Percentiles rank a stretch among this genome's conserved stretches.
Conservation (phyloP, 345 rosid species). For the Rubroshorea leprosula region DNA sequence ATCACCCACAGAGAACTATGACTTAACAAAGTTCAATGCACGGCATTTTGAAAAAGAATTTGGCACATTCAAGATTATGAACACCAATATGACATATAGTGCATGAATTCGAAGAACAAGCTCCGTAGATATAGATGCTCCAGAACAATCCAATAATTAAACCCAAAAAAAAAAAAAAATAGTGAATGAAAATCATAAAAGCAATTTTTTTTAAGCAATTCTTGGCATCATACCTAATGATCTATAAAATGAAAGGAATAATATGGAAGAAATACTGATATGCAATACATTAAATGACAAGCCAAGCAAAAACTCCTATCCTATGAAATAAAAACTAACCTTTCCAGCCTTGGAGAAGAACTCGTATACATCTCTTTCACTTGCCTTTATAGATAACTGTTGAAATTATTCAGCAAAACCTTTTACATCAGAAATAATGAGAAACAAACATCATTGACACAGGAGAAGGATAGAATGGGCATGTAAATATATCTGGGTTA, state of each 20-base stretch:
- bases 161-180: conserved; percentile 1
- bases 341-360: conserved; percentile 97
- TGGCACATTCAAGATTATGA: not conserved
- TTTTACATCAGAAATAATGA: conserved; percentile 1
- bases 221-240: not conserved
- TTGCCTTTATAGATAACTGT: conserved; percentile 90
- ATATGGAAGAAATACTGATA: not conserved
- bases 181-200: not conserved
- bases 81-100: not conserved
- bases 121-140: too few species aligned
- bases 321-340: conserved; percentile 38
- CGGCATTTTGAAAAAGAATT: too few species aligned
- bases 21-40: too few species aligned
- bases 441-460: conserved; percentile 8
- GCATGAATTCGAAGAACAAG: too few species aligned
- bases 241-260: not conserved
- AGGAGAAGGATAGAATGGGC: conserved; percentile 2
- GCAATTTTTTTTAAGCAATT: not conserved
- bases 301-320: not conserved
- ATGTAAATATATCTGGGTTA: conserved; percentile 17
- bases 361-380: conserved; percentile 88
- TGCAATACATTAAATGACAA: not conserved
- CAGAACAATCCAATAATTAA: conserved; percentile 3
- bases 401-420: conserved; percentile 5
- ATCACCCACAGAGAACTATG: too few species aligned